Conservation (phyloP, 2,329 filamentous ascomycete genomes). For the Phaeoacremonium minimum region DNA sequence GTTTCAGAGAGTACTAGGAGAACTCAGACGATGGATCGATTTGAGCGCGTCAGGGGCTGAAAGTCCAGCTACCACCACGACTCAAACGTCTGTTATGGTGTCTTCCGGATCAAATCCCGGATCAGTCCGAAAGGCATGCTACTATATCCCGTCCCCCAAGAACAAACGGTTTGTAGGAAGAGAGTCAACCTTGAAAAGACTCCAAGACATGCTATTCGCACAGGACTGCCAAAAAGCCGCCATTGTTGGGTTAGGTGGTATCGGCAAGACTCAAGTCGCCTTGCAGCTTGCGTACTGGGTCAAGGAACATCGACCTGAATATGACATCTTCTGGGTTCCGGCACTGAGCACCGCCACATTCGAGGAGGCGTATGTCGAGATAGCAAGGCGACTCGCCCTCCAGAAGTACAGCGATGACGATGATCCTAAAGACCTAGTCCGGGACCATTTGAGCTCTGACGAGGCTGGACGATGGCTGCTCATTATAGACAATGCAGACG, state of each 20-base stretch:
- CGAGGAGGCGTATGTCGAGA: constrained; percentile 29
- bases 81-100: not conserved
- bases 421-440: constrained; percentile 58
- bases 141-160: constrained; percentile 11
- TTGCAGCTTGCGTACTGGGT: constrained; percentile 33
- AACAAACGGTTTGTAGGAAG: constrained; percentile 21
- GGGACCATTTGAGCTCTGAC: constrained; percentile 23
- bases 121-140: not conserved
- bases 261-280: constrained; percentile 34
- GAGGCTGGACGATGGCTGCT: constrained; percentile 29
- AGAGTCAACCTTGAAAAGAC: constrained; percentile 11
- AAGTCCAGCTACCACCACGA: not conserved
- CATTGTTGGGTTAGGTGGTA: constrained; percentile 30
- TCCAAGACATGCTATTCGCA: constrained; percentile 19
- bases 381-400: constrained; percentile 24
- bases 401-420: constrained; percentile 41
- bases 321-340: constrained; percentile 38
- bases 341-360: constrained; percentile 31
- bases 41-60: too few species aligned
- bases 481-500: constrained; percentile 37
- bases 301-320: constrained; percentile 24
- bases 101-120: not conserved
- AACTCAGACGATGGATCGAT: too few species aligned
- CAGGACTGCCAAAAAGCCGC: constrained; percentile 17
- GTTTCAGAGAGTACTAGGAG: not conserved